A percentile compares a stretch with the other conserved stretches of the same genome.
phyloP scores from a whole-genome alignment of 2,329 filamentous ascomycete genomes.

The Lanzia echinophila region DNA sequence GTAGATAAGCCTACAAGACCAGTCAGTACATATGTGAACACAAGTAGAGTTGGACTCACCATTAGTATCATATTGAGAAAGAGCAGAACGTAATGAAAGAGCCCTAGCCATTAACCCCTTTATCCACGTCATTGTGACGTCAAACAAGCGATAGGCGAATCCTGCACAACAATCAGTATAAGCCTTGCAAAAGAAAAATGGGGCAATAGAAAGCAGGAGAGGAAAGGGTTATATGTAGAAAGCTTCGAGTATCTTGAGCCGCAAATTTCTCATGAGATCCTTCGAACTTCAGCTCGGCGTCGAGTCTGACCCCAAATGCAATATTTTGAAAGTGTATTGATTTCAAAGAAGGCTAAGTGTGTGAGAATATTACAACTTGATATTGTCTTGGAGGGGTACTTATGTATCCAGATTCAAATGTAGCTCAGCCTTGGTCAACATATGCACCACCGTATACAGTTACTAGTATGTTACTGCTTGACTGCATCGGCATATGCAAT shows the following conservation, averaged over 20 bases:
- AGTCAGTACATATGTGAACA: neutral
- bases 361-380: neutral
- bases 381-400: neutral
- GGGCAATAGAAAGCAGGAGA: neutral
- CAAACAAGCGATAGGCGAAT: neutral
- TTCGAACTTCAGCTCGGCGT: constrained; percentile 8
- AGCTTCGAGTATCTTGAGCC: neutral
- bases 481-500: neutral
- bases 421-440: neutral
- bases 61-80: constrained; percentile 9
- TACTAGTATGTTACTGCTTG: no score
- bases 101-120: constrained; percentile 2
- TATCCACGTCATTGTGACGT: constrained; percentile 6
- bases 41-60: neutral
- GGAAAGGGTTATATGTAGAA: neutral
- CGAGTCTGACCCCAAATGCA: neutral
- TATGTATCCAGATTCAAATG: no score
- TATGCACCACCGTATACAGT: neutral
- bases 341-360: neutral
- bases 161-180: neutral
- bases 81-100: constrained; percentile 3
- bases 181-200: neutral
- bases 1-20: constrained; percentile 8
- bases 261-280: neutral
- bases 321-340: neutral